A percentile compares a stretch with the other conserved stretches of the same genome.
phyloP scores from a whole-genome alignment of 441 rosid genomes.

The Erysimum pusillum region DNA sequence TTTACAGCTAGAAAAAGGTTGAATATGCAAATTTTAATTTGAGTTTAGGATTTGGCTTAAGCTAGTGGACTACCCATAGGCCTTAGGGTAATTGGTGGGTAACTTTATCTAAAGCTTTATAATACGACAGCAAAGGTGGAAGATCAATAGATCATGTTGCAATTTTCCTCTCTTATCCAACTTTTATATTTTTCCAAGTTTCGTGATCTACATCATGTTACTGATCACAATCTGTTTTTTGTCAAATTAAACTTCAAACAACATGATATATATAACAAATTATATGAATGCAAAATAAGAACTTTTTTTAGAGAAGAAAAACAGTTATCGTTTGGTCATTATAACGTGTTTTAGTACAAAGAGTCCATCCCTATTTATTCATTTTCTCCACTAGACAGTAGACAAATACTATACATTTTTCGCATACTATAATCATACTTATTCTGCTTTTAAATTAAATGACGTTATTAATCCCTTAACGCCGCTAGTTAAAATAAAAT shows the following conservation, averaged over 20 bases:
- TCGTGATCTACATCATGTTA: neutral
- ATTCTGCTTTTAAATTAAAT: slow-evolving; percentile 11
- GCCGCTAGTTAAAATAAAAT: neutral
- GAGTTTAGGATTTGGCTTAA: slow-evolving; percentile 10
- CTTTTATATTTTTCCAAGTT: neutral
- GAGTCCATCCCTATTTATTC: neutral
- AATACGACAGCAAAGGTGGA: slow-evolving; percentile 24
- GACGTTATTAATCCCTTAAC: neutral
- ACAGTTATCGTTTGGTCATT: neutral
- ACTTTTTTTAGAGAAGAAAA: neutral
- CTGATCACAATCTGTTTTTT: slow-evolving; percentile 2
- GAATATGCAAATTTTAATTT: neutral
- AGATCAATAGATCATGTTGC: too few species aligned
- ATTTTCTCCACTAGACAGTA: slow-evolving; percentile 1
- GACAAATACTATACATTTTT: slow-evolving; percentile 12
- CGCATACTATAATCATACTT: neutral
- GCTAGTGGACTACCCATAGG: slow-evolving; percentile 31
- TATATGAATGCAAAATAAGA: slow-evolving; percentile 8
- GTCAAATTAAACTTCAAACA: neutral
- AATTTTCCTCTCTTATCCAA: slow-evolving; percentile 19
- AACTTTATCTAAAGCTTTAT: slow-evolving; percentile 37
- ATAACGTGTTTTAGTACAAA: neutral
- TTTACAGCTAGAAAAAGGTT: neutral
- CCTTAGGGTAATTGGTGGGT: slow-evolving; percentile 34
- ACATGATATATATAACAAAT: neutral